These are phyloP conservation scores for Ganoderma multipileum DNA, from an alignment of 1,284 basidiomycete genomes.

Conservation along the genomic window DNA sequence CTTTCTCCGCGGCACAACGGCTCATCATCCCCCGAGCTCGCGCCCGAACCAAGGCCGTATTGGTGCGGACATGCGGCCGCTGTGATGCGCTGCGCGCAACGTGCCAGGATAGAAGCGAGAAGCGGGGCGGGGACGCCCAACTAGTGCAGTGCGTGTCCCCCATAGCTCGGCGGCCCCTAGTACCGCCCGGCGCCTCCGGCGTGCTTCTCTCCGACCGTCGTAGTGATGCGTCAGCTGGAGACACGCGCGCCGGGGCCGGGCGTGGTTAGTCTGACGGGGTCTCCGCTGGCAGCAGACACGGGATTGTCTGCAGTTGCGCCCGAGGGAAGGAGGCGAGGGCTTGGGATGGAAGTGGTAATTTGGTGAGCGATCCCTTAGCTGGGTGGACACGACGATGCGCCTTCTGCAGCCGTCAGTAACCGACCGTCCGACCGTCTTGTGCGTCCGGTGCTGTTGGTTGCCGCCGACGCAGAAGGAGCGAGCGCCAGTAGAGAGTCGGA, in stretches of 20 bases:
- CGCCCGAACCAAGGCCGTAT: too few species aligned
- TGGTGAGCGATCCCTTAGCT: not conserved
- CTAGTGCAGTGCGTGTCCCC: slow-evolving; percentile 5
- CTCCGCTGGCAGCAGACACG: too few species aligned
- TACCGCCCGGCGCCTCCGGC: not conserved
- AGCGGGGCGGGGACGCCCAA: not conserved
- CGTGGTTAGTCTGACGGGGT: not conserved
- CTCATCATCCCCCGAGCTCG: too few species aligned
- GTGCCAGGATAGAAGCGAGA: not conserved
- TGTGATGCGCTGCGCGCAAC: not conserved
- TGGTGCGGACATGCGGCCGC: not conserved
- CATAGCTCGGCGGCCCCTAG: too few species aligned
- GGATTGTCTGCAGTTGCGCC: too few species aligned
- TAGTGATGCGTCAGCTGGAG: not conserved
- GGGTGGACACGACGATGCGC: not conserved
- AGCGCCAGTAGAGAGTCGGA: not conserved
- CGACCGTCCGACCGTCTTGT: not conserved
- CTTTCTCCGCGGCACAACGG: too few species aligned
- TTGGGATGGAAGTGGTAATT: not conserved
- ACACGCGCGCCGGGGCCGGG: not conserved
- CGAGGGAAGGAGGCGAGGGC: too few species aligned
- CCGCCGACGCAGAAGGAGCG: not conserved
- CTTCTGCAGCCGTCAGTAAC: not conserved
- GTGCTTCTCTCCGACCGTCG: slow-evolving; percentile 6
- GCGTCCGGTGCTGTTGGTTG: not conserved